Percentiles rank a stretch among this genome's conserved stretches.
Conservation (phyloP, 2,329 filamentous ascomycete genomes). For the Cryoendolithus antarcticus region DNA sequence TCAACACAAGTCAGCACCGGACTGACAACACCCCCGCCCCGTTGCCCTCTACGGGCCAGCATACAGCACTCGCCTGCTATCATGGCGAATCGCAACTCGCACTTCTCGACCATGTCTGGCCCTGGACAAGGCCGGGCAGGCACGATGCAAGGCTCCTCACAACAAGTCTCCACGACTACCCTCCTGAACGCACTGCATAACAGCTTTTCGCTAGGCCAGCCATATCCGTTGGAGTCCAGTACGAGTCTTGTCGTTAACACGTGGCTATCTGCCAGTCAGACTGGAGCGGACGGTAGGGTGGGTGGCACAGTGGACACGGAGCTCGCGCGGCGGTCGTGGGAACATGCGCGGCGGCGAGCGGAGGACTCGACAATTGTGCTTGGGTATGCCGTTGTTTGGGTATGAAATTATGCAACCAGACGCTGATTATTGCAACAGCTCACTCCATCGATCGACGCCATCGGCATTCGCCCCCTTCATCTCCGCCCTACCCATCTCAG, state of each 20-base stretch:
- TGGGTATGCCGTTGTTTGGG: slow-evolving; percentile 45
- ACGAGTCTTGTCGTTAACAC: slow-evolving; percentile 92
- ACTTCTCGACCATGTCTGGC: slow-evolving; percentile 49
- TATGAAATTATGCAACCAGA: slow-evolving; percentile 3
- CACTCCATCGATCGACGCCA: slow-evolving; percentile 77
- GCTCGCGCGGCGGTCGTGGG: slow-evolving; percentile 76
- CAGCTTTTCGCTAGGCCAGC: slow-evolving; percentile 66
- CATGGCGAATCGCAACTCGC: slow-evolving; percentile 51
- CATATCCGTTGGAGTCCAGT: slow-evolving; percentile 79
- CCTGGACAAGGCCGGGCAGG: slow-evolving; percentile 42
- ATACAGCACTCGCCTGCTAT: slow-evolving; percentile 17
- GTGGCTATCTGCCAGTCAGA: slow-evolving; percentile 71
- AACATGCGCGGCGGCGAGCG: slow-evolving; percentile 84
- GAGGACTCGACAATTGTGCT: slow-evolving; percentile 91
- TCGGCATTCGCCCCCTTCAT: slow-evolving; percentile 75
- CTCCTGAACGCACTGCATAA: slow-evolving; percentile 86
- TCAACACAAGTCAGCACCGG: too few relatives aligned
- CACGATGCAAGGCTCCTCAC: slow-evolving; percentile 39
- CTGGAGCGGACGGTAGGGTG: slow-evolving; percentile 53
- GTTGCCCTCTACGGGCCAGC: too few relatives aligned
- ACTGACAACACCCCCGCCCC: too few relatives aligned
- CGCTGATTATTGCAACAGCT: slow-evolving; percentile 39
- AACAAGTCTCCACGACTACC: slow-evolving; percentile 84
- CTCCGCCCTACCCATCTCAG: slow-evolving; percentile 62
- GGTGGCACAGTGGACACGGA: slow-evolving; percentile 72